phyloP scores from a whole-genome alignment of 1,139 yeast species.

The Scheffersomyces illinoinensis region DNA sequence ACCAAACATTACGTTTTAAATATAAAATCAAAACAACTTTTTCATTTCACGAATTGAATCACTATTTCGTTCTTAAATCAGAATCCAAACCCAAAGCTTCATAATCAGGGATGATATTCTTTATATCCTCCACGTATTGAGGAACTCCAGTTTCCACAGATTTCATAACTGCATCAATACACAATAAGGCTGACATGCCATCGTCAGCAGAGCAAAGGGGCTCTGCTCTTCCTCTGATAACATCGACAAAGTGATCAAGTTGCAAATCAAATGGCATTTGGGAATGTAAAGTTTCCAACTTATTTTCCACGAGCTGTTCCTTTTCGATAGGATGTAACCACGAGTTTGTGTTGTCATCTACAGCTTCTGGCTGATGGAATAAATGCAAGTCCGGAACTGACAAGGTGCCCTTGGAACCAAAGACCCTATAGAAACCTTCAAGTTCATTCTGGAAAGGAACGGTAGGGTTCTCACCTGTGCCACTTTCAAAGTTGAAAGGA shows the following conservation, averaged over 20 bases:
- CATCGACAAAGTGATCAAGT: conserved; percentile 36
- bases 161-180: conserved; percentile 20
- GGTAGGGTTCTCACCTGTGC: conserved; percentile 45
- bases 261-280: conserved; percentile 35
- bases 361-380: conserved; percentile 26
- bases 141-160: conserved; percentile 20
- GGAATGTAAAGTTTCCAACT: conserved; percentile 10
- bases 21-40: neutral
- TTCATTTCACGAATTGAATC: neutral
- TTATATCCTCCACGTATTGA: conserved; percentile 13
- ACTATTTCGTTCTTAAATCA: neutral
- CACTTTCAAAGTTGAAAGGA: conserved; percentile 41
- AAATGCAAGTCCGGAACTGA: conserved; percentile 39
- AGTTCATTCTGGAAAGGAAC: conserved; percentile 30
- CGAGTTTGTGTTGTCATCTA: conserved; percentile 14
- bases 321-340: conserved; percentile 22
- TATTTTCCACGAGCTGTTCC: conserved; percentile 14
- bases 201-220: conserved; percentile 40
- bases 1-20: neutral
- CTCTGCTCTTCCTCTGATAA: conserved; percentile 27
- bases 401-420: conserved; percentile 39
- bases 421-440: conserved; percentile 37
- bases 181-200: conserved; percentile 36
- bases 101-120: conserved; percentile 10
- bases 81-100: conserved; percentile 1